Percentiles rank a stretch among this genome's conserved stretches.
Conservation (phyloP, 345 rosid species). For the Ceriops decandra region DNA sequence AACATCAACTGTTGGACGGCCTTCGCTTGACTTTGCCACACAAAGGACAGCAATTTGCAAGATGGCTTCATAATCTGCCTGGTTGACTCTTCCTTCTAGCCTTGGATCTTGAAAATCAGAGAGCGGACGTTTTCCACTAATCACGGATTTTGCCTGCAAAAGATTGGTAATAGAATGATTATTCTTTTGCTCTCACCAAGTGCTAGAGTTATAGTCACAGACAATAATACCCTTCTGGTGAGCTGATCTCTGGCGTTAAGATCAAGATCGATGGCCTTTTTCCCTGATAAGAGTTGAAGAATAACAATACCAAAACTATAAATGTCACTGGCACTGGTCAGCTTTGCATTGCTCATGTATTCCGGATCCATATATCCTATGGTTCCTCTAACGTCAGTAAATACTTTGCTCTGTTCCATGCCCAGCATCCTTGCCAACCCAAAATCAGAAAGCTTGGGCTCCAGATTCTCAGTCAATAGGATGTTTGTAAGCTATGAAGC, state of each 20-base stretch:
- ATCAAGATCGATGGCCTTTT: conserved; percentile 56
- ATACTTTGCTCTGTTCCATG: conserved; percentile 68
- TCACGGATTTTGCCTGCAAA: conserved; percentile 49
- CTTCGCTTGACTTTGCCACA: conserved; percentile 48
- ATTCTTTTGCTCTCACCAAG: neutral
- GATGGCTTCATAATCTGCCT: conserved; percentile 43
- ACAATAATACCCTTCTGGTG: conserved; percentile 47
- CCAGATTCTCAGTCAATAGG: conserved; percentile 52
- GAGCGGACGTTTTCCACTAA: conserved; percentile 36
- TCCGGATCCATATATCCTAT: conserved; percentile 76
- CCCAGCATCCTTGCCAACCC: conserved; percentile 65
- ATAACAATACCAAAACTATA: conserved; percentile 65
- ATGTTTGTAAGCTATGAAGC: conserved; percentile 59
- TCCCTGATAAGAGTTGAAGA: conserved; percentile 62
- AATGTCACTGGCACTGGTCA: conserved; percentile 60
- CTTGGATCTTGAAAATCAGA: conserved; percentile 48
- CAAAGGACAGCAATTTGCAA: conserved; percentile 46
- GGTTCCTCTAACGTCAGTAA: conserved; percentile 75
- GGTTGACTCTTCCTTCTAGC: conserved; percentile 36
- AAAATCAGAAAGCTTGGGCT: conserved; percentile 61
- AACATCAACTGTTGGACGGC: conserved; percentile 45
- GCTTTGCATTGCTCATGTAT: conserved; percentile 64
- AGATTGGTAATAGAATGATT: neutral
- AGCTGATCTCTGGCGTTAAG: conserved; percentile 63
- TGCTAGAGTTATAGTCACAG: neutral